Percentiles rank a stretch among this genome's conserved stretches.
Evolutionary conservation across 352 stramenopile species (phyloP).

Genomic region (Globisporangium emineosum): DNA sequence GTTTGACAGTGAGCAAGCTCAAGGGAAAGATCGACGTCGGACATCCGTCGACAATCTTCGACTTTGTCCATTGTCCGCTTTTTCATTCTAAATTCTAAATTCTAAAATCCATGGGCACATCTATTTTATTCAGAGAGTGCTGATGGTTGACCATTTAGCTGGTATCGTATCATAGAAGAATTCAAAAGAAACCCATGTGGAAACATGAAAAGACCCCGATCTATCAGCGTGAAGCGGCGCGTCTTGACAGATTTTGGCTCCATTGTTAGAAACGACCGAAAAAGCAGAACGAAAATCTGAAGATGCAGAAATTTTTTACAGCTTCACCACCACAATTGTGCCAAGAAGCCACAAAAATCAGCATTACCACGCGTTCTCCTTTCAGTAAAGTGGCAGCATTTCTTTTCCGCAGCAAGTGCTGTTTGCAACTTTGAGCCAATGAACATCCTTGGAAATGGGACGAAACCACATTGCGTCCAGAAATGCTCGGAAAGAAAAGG

Average conservation of each 20-base stretch:
- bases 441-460: neutral
- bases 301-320: neutral
- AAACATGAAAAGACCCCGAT: neutral
- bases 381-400: neutral
- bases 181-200: neutral
- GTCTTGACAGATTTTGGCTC: constrained; percentile 6
- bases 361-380: neutral
- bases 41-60: neutral
- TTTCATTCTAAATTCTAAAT: neutral
- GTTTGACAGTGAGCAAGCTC: neutral
- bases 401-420: neutral
- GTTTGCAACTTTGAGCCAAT: neutral
- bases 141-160: neutral
- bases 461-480: neutral
- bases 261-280: neutral
- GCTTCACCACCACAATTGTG: too few relatives aligned
- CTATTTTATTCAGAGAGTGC: neutral
- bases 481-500: constrained; percentile 1
- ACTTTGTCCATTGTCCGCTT: neutral
- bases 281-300: neutral
- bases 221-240: neutral
- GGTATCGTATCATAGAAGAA: neutral
- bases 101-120: neutral
- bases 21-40: neutral
- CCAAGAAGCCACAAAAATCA: neutral